A percentile compares a stretch with the other conserved stretches of the same genome.
phyloP scores from a whole-genome alignment of 208 protist species.

The Trypanosoma scelopori region DNA sequence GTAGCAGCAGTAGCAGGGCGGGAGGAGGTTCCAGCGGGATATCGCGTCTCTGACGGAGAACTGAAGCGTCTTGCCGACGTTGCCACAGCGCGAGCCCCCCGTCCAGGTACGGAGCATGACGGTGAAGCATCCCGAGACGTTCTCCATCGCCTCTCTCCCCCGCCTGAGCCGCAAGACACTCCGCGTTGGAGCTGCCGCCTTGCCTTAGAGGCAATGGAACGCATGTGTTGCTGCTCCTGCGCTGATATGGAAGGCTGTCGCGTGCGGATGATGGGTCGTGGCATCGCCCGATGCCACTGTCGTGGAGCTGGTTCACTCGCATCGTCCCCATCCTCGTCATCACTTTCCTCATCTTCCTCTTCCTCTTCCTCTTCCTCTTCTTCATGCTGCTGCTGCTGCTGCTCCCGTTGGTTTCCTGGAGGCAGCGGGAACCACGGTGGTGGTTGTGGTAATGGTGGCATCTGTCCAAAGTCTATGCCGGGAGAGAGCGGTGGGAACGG shows the following conservation, averaged over 20 bases:
- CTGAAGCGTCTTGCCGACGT: constrained; percentile 5
- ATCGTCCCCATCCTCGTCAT: not conserved
- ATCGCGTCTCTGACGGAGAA: not conserved
- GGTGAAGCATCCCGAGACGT: not conserved
- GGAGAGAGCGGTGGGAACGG: constrained; percentile 16
- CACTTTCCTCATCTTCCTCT: not conserved
- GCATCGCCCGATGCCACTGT: not conserved
- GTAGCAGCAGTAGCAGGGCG: not conserved
- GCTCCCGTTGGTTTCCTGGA: not conserved
- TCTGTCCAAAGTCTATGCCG: not conserved
- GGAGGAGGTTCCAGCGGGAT: not conserved
- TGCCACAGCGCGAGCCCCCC: not conserved
- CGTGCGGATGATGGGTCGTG: not conserved
- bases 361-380: constrained; percentile 6
- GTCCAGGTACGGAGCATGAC: too few species aligned
- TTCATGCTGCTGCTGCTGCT: not conserved
- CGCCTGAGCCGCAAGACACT: not conserved
- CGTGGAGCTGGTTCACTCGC: too few species aligned
- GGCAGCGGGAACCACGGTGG: constrained; percentile 17
- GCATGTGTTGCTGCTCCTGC: constrained; percentile 5
- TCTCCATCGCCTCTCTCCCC: not conserved
- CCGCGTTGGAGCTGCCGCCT: constrained; percentile 1
- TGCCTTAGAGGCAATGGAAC: constrained; percentile 4
- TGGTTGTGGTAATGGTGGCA: constrained; percentile 14
- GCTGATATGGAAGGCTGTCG: constrained; percentile 5